Evolutionary conservation across 352 stramenopile species (phyloP).

Genomic region (Globisporangium viniferum): DNA sequence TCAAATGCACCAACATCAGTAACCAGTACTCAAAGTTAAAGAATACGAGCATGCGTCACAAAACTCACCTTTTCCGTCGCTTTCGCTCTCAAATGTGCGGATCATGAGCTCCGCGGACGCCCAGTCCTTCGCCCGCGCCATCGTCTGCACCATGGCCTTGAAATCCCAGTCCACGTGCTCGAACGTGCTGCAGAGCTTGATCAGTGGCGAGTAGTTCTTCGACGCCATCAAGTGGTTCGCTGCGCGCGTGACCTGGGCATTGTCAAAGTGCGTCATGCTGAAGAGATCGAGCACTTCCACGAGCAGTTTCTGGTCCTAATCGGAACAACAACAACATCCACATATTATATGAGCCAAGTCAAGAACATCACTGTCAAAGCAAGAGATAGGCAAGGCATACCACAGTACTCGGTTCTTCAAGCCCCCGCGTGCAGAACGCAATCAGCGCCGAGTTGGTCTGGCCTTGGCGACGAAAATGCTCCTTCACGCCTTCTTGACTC

Average conservation of each 20-base stretch:
- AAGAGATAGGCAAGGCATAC: neutral
- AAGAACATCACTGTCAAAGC: neutral
- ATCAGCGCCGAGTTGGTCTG: neutral
- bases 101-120: slow-evolving; percentile 46
- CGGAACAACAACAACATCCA: neutral
- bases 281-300: slow-evolving; percentile 63
- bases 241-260: slow-evolving; percentile 16
- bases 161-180: slow-evolving; percentile 36
- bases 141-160: slow-evolving; percentile 31
- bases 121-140: slow-evolving; percentile 60
- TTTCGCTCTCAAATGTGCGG: slow-evolving; percentile 2
- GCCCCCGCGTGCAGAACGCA: slow-evolving; percentile 8
- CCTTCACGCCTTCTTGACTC: neutral
- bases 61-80: slow-evolving; percentile 1
- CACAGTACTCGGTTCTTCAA: neutral
- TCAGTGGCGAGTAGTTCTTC: slow-evolving; percentile 50
- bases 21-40: neutral
- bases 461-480: neutral
- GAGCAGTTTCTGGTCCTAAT: slow-evolving; percentile 51
- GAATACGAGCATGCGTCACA: neutral
- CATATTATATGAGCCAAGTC: neutral
- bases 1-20: neutral
- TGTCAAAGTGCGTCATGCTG: slow-evolving; percentile 23
- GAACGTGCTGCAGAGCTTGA: slow-evolving; percentile 44
- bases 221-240: slow-evolving; percentile 24